These are phyloP conservation scores for Penicillium sp. DNA, from an alignment of 2,329 filamentous ascomycete species.

Conservation along the genomic window DNA sequence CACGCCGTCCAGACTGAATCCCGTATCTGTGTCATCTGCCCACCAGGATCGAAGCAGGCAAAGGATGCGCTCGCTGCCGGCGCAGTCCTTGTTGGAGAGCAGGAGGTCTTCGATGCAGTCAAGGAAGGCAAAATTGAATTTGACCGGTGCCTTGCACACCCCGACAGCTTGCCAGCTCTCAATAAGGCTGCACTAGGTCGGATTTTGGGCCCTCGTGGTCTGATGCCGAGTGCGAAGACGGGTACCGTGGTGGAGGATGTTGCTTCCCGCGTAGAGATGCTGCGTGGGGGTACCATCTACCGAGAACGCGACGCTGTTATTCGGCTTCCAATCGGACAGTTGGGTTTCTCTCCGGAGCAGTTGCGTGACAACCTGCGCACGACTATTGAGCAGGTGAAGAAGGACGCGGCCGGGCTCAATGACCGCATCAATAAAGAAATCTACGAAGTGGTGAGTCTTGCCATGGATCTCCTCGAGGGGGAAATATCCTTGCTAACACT, in stretches of 20 bases:
- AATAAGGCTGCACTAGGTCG: constrained; percentile 77
- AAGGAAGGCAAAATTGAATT: constrained; percentile 76
- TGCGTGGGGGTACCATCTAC: constrained; percentile 82
- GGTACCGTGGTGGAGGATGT: constrained; percentile 87
- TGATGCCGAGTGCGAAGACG: constrained; percentile 88
- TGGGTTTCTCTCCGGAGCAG: constrained; percentile 84
- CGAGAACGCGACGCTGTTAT: constrained; percentile 81
- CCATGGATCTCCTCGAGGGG: neutral
- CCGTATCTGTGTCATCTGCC: constrained; percentile 84
- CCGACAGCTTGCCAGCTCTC: constrained; percentile 70
- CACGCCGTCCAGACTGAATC: constrained; percentile 86
- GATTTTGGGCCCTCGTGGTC: constrained; percentile 78
- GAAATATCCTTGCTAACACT: constrained; percentile 3
- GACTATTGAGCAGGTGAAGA: constrained; percentile 73
- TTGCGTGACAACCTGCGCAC: constrained; percentile 78
- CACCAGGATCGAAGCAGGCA: constrained; percentile 72
- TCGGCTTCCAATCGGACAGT: constrained; percentile 83
- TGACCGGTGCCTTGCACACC: constrained; percentile 83
- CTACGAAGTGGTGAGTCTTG: constrained; percentile 60
- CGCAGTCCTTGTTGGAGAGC: constrained; percentile 79
- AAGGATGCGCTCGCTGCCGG: constrained; percentile 73
- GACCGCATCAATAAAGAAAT: constrained; percentile 69
- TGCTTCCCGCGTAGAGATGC: constrained; percentile 68
- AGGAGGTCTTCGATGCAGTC: constrained; percentile 77
- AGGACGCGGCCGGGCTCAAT: constrained; percentile 65